Base-by-base conservation (phyloP, 2,329 filamentous ascomycete genomes). In the Pseudogymnoascus sp. region DNA sequence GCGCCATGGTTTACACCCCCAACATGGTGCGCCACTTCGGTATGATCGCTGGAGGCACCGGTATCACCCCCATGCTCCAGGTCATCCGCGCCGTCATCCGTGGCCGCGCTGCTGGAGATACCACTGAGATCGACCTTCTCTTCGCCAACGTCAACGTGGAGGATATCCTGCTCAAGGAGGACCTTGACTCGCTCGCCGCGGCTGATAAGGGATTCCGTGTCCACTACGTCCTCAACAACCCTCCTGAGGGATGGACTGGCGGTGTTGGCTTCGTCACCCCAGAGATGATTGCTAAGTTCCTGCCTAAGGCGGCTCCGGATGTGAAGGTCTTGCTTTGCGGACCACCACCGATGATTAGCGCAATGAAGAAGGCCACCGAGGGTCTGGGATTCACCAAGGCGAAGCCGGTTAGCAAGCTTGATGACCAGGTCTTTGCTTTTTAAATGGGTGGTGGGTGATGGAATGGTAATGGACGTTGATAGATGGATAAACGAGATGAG, bases 41-140 rank as follows among this genome's bases (percentile, higher is more conserved):
- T 75, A 99, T 99, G 95, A 91, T 99, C 75, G 92, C 95, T 68
- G 95, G 95, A 70, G 95, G 95, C 69, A 98, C 95, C 36, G 95
- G 95, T 71, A 98, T 99, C 77, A 98, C 95, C 8, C 95, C 95
- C 66, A 99, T 99, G 95, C 85, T 98, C 68, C 95, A 99, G 81
- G 87, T 99, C 72, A 87, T 96, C 75, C 90, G 92, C 73, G 95
- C 93, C 65, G 92, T 98, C 71, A 85, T 93, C 72, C 86, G 91
- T 70, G 91, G 91, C 73, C 86, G 92, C 70, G 82, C 86, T 63
- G 81, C 86, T 61, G 93, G 89, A 67, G 92, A 96, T 79, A 87
- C 80, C 75, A 99, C 95, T 66, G 82, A 96, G 81, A 86, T 98
- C 63, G 92, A 97, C 75, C 81, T 99, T 68, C 92, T 99, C 77